A percentile compares a stretch with the other conserved stretches of the same genome.
Conservation (phyloP, 2,329 filamentous ascomycete genomes). For the Fusarium sp. region DNA sequence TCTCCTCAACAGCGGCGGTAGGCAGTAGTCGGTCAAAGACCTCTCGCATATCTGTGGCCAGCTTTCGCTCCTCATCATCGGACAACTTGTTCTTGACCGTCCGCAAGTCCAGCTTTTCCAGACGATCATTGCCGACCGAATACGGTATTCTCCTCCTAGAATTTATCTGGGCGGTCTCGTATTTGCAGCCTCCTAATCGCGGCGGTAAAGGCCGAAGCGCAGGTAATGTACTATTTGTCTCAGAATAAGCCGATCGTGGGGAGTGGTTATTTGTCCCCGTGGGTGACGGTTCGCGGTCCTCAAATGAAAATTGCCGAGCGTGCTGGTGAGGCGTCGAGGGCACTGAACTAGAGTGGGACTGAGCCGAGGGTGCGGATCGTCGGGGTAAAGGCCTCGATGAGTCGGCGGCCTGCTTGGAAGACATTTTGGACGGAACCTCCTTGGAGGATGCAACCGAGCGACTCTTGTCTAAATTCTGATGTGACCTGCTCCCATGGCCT, state of each 20-base stretch:
- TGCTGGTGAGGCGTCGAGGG: constrained; percentile 94
- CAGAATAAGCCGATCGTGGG: constrained; percentile 89
- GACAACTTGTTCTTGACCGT: constrained; percentile 78
- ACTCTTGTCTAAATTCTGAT: constrained; percentile 68
- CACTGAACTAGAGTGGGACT: constrained; percentile 82
- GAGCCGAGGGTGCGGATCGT: constrained; percentile 47
- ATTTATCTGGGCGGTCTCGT: constrained; percentile 85
- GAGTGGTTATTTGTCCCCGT: constrained; percentile 81
- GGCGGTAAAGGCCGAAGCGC: constrained; percentile 73
- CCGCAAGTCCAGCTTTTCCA: constrained; percentile 76
- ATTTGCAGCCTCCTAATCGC: constrained; percentile 76
- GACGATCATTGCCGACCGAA: constrained; percentile 81
- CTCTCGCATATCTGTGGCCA: constrained; percentile 85
- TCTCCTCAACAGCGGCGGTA: constrained; percentile 79
- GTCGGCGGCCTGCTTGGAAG: constrained; percentile 55
- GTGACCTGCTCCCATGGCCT: constrained; percentile 73
- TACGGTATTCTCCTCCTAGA: constrained; percentile 91
- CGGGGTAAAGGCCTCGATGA: constrained; percentile 47
- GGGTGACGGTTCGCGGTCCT: constrained; percentile 83
- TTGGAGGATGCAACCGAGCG: constrained; percentile 71
- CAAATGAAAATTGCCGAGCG: constrained; percentile 82
- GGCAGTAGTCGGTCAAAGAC: constrained; percentile 89
- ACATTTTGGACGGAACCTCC: constrained; percentile 64
- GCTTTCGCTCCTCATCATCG: constrained; percentile 76
- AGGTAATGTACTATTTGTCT: constrained; percentile 80